Evolutionary conservation across 306 rosid genomes (phyloP), one percentile per base, ranked within the genome.

Genomic region (Argentina anserina): DNA sequence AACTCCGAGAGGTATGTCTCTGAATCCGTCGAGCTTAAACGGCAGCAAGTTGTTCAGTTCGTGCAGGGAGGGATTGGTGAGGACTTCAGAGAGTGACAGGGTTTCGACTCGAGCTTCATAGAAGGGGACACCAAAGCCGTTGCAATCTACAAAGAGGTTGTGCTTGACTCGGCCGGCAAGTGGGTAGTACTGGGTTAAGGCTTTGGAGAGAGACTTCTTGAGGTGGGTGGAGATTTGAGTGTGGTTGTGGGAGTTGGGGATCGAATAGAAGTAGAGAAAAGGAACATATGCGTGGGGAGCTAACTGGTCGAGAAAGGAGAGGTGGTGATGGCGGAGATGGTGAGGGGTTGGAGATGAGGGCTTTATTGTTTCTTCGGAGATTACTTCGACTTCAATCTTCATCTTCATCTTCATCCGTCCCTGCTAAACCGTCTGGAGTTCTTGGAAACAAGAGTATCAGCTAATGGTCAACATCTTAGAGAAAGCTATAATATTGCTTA

Each of bases 1-100:
- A 62, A 84, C 78, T 0, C 88, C 87, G n/a, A 90, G 75, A 1
- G 59, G 15, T 46, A 69, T 23, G 3, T 86, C 79, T 0, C 85
- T 81, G 75, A 67, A 15, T 1, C 67, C 65, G 6, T 78, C 82
- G 0, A 84, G 73, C 61, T 81, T 71, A 31, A 83, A 86, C 1
- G 96, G 88, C 41, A 86, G 31, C 31, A 88, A 50, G 18, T 56
- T 61, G 75, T 81, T 76, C n/a, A 90, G 81, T 25, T 88, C 85
- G 4, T 41, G 45, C 0, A 86, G 82, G 1, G 1, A 12, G 3
- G 89, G 90, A 4, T 76, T 83, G 0, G 64, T 39, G 47, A 81
- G 65, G 14, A 76, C 70, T 5, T 86, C 90, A 0, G 43, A 65
- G 1, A 90, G 58, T 1, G 55, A 80, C 7, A 56, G 45, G 49